Percentiles rank a stretch among this genome's conserved stretches.
These are phyloP conservation scores for Lactarius tabidus DNA, from an alignment of 768 basidiomycete genomes.

Conservation along the genomic window DNA sequence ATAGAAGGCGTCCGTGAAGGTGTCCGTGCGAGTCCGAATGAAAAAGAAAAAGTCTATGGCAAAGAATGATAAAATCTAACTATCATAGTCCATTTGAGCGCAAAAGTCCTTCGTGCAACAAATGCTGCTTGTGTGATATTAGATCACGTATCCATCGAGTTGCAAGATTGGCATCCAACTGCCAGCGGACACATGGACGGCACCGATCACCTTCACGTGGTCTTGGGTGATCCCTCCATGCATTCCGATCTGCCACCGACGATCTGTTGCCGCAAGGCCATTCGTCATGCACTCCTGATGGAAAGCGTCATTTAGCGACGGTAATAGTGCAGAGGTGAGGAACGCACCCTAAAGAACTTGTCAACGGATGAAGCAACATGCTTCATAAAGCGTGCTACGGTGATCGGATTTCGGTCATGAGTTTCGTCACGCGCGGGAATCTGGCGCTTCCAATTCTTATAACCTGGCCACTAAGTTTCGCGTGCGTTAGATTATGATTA, in stretches of 20 bases:
- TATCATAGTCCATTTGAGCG: too few relatives aligned
- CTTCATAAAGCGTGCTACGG: conserved; percentile 11
- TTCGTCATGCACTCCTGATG: background rate
- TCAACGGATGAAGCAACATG: background rate
- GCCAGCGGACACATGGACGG: conserved; percentile 12
- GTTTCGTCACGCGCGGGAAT: conserved; percentile 11
- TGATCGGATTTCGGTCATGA: background rate
- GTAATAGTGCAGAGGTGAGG: background rate
- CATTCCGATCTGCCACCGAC: conserved; percentile 1
- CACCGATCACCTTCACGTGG: conserved; percentile 15
- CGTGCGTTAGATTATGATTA: background rate
- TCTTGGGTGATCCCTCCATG: background rate
- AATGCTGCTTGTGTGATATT: background rate
- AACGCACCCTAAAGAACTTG: conserved; percentile 8
- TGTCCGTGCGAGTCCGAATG: background rate
- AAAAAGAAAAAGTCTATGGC: background rate
- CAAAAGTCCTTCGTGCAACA: background rate
- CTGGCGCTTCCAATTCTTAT: conserved; percentile 1
- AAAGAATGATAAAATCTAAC: background rate
- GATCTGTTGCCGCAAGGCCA: background rate
- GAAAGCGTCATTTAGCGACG: background rate
- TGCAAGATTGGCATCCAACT: conserved; percentile 18
- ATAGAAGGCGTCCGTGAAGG: background rate
- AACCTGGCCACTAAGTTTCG: conserved; percentile 9
- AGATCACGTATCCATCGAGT: conserved; percentile 11